A percentile compares a stretch with the other conserved stretches of the same genome.
phyloP scores from a whole-genome alignment of 768 basidiomycete genomes.

The Chiua virens region DNA sequence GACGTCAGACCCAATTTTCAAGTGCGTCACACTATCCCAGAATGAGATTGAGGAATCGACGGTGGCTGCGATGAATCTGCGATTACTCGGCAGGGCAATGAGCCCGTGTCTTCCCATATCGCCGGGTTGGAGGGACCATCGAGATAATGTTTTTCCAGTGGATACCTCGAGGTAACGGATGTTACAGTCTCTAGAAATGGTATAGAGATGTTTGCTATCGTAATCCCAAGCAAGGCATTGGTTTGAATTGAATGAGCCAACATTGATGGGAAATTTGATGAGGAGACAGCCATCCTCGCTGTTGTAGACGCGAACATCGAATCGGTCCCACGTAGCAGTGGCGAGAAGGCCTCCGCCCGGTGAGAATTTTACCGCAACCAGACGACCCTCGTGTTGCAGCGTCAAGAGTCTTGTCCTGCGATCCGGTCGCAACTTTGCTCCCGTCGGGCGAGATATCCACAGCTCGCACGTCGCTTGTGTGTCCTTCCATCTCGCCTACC shows the following conservation, averaged over 20 bases:
- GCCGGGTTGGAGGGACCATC: not conserved
- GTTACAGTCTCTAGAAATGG: not conserved
- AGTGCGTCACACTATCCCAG: slow-evolving; percentile 2
- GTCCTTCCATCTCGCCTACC: too few species aligned
- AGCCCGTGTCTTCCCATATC: not conserved
- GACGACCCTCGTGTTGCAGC: too few species aligned
- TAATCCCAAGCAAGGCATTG: not conserved
- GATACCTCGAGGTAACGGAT: not conserved
- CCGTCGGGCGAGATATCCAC: too few species aligned
- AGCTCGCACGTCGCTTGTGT: too few species aligned
- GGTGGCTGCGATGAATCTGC: not conserved
- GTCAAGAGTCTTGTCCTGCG: too few species aligned
- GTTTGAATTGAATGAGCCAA: not conserved
- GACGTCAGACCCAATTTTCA: not conserved
- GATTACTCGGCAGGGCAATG: not conserved
- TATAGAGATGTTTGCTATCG: not conserved
- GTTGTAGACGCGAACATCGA: too few species aligned
- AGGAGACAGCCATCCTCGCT: not conserved
- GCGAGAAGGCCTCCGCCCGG: too few species aligned
- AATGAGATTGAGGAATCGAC: slow-evolving; percentile 1
- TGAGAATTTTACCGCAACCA: too few species aligned
- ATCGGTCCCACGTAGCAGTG: too few species aligned
- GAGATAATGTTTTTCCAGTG: not conserved
- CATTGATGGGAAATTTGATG: not conserved
- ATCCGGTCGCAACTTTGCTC: too few species aligned